Evolutionary conservation across 495 filamentous ascomycete species (phyloP).

Genomic region (Aspergillus affinis): DNA sequence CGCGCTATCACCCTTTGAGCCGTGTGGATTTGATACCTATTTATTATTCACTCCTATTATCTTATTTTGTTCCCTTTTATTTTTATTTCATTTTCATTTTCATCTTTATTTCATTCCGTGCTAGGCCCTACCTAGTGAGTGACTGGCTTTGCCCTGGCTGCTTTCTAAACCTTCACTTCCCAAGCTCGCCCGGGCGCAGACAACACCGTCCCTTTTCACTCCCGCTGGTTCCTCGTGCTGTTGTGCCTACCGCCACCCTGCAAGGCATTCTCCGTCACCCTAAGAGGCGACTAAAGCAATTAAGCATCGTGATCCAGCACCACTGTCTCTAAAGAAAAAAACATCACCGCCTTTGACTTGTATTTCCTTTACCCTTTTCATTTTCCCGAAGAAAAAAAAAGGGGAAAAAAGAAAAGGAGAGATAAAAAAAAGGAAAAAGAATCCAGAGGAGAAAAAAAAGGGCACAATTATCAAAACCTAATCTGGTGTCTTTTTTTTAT

Average conservation of each 20-base stretch:
- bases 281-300: conserved; percentile 49
- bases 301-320: conserved; percentile 49
- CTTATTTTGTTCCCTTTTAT: conserved; percentile 22
- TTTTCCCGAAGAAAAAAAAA: conserved; percentile 5
- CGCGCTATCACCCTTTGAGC: conserved; percentile 26
- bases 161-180: conserved; percentile 27
- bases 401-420: too few relatives aligned
- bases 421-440: background rate
- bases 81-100: conserved; percentile 16
- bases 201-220: conserved; percentile 29
- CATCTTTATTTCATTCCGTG: conserved; percentile 11
- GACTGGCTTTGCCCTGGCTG: conserved; percentile 19
- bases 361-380: conserved; percentile 20
- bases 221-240: conserved; percentile 37
- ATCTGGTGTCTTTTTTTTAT: background rate
- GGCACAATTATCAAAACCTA: background rate
- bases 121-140: conserved; percentile 4
- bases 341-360: conserved; percentile 20
- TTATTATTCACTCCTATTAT: conserved; percentile 10
- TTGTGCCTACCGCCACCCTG: conserved; percentile 44
- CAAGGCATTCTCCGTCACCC: conserved; percentile 47
- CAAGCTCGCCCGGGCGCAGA: conserved; percentile 24
- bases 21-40: conserved; percentile 19
- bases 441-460: background rate
- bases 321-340: conserved; percentile 24